Percentiles rank a stretch among this genome's conserved stretches.
Conservation (phyloP, 495 filamentous ascomycete genomes). For the Talaromyces proteolyticus region DNA sequence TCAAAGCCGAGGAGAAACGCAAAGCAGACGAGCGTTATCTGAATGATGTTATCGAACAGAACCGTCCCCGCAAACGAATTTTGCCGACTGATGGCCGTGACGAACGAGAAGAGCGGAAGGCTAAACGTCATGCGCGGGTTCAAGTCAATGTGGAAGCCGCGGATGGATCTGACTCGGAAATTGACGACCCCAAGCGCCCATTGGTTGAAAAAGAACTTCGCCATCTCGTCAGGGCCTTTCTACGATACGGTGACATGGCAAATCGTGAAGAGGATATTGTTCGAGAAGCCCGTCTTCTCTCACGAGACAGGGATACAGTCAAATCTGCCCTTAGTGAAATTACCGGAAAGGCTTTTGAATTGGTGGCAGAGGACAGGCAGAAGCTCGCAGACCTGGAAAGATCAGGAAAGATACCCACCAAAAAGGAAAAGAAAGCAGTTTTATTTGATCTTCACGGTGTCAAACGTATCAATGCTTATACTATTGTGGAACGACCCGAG, state of each 20-base stretch:
- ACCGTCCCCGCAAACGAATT: slow-evolving; percentile 79
- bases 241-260: slow-evolving; percentile 82
- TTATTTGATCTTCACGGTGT: slow-evolving; percentile 89
- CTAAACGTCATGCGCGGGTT: slow-evolving; percentile 86
- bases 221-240: slow-evolving; percentile 79
- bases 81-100: slow-evolving; percentile 58
- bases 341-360: slow-evolving; percentile 58
- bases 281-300: slow-evolving; percentile 73
- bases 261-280: slow-evolving; percentile 82
- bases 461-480: slow-evolving; percentile 91
- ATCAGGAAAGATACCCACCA: slow-evolving; percentile 69
- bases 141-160: slow-evolving; percentile 56
- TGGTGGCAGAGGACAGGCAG: slow-evolving; percentile 63
- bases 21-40: slow-evolving; percentile 80
- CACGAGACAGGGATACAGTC: slow-evolving; percentile 72
- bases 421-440: slow-evolving; percentile 96
- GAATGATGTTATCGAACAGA: slow-evolving; percentile 75
- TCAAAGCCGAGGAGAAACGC: slow-evolving; percentile 83
- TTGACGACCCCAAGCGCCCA: slow-evolving; percentile 76
- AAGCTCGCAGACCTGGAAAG: slow-evolving; percentile 57
- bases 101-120: slow-evolving; percentile 79
- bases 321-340: slow-evolving; percentile 66
- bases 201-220: slow-evolving; percentile 87
- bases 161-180: slow-evolving; percentile 49
- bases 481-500: slow-evolving; percentile 78